Conservation (phyloP, 148 eudicot species). For the Fallopia convolvulus region DNA sequence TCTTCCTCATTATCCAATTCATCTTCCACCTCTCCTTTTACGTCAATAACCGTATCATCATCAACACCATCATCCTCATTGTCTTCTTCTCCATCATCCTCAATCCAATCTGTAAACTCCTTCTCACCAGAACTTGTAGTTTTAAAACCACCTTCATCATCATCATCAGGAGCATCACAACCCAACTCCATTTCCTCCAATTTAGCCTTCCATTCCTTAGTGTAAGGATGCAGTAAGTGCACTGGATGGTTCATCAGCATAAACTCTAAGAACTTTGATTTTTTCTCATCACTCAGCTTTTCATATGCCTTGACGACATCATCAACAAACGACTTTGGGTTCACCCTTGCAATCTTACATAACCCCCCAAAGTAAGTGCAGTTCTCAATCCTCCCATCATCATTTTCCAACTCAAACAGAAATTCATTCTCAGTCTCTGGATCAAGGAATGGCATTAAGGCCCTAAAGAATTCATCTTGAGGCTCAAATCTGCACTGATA, state of each 20-base stretch:
- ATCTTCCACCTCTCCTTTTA: conserved; percentile 32
- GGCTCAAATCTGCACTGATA: conserved; percentile 91
- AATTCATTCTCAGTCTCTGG: conserved; percentile 58
- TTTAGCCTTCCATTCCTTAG: conserved; percentile 92
- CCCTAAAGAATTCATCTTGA: conserved; percentile 63
- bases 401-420: conserved; percentile 63
- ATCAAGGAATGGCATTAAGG: conserved; percentile 57
- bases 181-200: conserved; percentile 97
- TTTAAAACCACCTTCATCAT: conserved; percentile 17
- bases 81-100: conserved; percentile 38
- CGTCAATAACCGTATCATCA: conserved; percentile 37
- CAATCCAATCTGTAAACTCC: conserved; percentile 70
- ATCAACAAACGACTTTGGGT: conserved; percentile 83
- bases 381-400: conserved; percentile 65
- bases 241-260: conserved; percentile 77
- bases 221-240: conserved; percentile 76
- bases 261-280: conserved; percentile 75
- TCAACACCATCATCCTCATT: conserved; percentile 19
- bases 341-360: conserved; percentile 78
- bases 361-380: conserved; percentile 84
- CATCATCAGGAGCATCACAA: conserved; percentile 91
- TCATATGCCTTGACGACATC: conserved; percentile 89
- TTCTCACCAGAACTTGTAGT: conserved; percentile 18
- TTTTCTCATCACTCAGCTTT: conserved; percentile 77
- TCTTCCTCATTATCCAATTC: conserved; percentile 35